Conservation (phyloP, 495 filamentous ascomycete genomes). For the Aspergillus asperescens region DNA sequence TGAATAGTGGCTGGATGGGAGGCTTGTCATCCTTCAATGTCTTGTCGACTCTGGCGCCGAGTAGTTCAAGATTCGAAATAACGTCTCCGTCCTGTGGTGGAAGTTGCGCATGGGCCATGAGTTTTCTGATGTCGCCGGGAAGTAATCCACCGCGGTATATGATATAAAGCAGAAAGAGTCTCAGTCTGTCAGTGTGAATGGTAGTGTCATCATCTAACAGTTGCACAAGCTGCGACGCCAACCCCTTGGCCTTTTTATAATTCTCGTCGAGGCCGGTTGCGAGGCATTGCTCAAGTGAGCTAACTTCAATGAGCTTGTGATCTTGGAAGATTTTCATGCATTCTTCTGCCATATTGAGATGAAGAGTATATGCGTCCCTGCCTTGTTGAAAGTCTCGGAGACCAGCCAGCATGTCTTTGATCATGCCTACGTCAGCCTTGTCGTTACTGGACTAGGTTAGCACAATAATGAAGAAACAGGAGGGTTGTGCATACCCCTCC, state of each 20-base stretch:
- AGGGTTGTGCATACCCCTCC: constrained; percentile 45
- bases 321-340: constrained; percentile 89
- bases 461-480: not conserved
- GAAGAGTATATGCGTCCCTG: constrained; percentile 91
- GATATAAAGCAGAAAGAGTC: constrained; percentile 78
- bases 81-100: constrained; percentile 65
- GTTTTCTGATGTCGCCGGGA: constrained; percentile 73
- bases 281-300: constrained; percentile 76
- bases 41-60: constrained; percentile 72
- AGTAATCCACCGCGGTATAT: constrained; percentile 87
- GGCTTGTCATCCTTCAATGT: constrained; percentile 70
- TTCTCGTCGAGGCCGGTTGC: constrained; percentile 94
- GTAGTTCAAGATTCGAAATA: constrained; percentile 71
- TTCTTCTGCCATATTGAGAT: constrained; percentile 96
- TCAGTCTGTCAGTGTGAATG: constrained; percentile 64
- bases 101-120: constrained; percentile 78
- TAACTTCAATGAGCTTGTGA: constrained; percentile 79
- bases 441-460: constrained; percentile 39
- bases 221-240: constrained; percentile 79
- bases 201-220: constrained; percentile 76
- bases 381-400: constrained; percentile 90
- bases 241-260: constrained; percentile 80
- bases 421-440: constrained; percentile 75
- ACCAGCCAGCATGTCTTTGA: constrained; percentile 94
- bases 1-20: constrained; percentile 60